Evolutionary conservation across 2,329 filamentous ascomycete species (phyloP).

Genomic region (Raffaelea ambrosiae): DNA sequence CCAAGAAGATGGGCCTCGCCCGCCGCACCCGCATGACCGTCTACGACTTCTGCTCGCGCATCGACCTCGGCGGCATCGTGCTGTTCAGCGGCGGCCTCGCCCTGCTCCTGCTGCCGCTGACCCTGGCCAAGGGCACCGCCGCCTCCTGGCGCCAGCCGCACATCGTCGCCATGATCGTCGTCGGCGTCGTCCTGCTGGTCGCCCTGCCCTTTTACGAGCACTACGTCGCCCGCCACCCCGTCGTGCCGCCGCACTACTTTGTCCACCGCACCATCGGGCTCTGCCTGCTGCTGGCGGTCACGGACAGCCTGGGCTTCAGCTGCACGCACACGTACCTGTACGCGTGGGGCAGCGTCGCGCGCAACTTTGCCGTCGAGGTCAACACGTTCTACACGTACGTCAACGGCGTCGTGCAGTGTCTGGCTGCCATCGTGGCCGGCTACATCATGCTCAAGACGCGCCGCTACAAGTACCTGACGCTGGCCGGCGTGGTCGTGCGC

Average conservation of each 20-base stretch:
- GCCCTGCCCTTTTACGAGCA: constrained; percentile 39
- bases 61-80: constrained; percentile 32
- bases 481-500: constrained; percentile 30
- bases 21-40: constrained; percentile 18
- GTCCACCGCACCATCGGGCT: constrained; percentile 32
- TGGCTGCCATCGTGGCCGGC: constrained; percentile 30
- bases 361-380: constrained; percentile 27
- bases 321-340: constrained; percentile 40
- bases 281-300: constrained; percentile 27
- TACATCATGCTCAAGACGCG: constrained; percentile 31
- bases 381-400: constrained; percentile 32
- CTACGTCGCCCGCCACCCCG: constrained; percentile 31
- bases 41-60: constrained; percentile 27
- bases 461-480: constrained; percentile 37
- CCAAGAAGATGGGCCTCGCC: constrained; percentile 34
- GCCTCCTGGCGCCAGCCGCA: constrained; percentile 35
- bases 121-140: constrained; percentile 30
- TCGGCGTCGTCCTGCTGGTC: constrained; percentile 32
- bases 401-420: constrained; percentile 31
- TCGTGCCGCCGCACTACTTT: constrained; percentile 37
- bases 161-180: constrained; percentile 32
- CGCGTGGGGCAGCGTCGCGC: constrained; percentile 34
- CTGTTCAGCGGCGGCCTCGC: constrained; percentile 39
- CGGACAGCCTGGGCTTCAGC: constrained; percentile 36
- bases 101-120: constrained; percentile 37